Percentiles rank a stretch among this genome's conserved stretches.
These are phyloP conservation scores for Diversispora eburnea DNA, from an alignment of 192 early-diverging fungal species.

Conservation along the genomic window DNA sequence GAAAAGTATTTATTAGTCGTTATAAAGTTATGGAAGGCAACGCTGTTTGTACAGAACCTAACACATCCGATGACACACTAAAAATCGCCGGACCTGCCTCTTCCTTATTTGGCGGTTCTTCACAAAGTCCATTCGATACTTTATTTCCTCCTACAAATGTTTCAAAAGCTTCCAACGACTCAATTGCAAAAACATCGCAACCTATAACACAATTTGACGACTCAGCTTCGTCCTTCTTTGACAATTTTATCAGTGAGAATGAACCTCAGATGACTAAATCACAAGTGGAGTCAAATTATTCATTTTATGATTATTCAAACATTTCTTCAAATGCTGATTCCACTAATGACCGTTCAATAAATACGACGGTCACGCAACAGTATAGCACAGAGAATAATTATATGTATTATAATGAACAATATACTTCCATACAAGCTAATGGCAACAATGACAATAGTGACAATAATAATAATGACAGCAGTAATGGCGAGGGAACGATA, in stretches of 20 bases:
- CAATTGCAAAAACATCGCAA: not conserved
- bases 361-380: too few species aligned
- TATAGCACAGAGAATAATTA: too few species aligned
- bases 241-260: not conserved
- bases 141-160: not conserved
- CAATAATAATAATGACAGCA: not conserved
- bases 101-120: slow-evolving; percentile 10
- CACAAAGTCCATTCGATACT: not conserved
- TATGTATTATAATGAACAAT: too few species aligned
- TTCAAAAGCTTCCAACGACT: not conserved
- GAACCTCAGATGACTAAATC: not conserved
- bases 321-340: too few species aligned
- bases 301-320: not conserved
- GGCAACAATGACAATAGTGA: not conserved
- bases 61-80: not conserved
- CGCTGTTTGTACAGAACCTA: not conserved
- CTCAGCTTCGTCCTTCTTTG: not conserved
- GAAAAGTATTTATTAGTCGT: too few species aligned
- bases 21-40: not conserved
- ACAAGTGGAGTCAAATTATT: not conserved
- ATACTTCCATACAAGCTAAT: not conserved
- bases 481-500: not conserved
- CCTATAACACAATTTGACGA: not conserved
- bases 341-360: too few species aligned
- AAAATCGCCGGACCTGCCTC: slow-evolving; percentile 3